Evolutionary conservation across 164 flowering plant species (phyloP).

Genomic region (Euptelea pleiosperma): DNA sequence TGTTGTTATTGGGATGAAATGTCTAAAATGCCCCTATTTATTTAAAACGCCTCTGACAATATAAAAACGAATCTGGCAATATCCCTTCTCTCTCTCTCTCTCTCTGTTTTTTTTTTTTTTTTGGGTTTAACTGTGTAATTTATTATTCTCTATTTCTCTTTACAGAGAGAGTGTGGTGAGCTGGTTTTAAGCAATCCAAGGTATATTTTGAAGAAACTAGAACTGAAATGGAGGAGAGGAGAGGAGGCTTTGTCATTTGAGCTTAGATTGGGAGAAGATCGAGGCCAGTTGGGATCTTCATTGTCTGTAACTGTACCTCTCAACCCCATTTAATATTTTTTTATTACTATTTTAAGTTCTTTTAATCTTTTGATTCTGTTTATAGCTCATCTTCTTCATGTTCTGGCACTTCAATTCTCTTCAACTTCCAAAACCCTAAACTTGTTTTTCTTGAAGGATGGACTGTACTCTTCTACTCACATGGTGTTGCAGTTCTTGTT

Average conservation of each 20-base stretch:
- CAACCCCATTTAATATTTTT: background rate
- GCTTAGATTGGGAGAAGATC: constrained; percentile 6
- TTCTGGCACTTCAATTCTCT: constrained; percentile 3
- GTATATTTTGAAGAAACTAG: background rate
- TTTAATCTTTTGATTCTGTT: background rate
- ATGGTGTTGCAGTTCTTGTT: background rate
- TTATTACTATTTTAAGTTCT: too few relatives aligned
- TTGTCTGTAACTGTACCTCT: constrained; percentile 12
- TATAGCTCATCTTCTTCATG: too few relatives aligned
- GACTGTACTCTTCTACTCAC: background rate
- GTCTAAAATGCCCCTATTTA: too few relatives aligned
- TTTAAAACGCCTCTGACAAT: too few relatives aligned
- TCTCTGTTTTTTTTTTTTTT: background rate
- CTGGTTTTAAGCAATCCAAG: background rate
- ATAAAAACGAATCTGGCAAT: too few relatives aligned
- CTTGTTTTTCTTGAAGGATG: constrained; percentile 1
- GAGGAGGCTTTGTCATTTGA: background rate
- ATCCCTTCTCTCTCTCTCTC: too few relatives aligned
- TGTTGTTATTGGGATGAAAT: too few relatives aligned
- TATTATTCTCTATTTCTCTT: too few relatives aligned
- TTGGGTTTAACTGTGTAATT: too few relatives aligned
- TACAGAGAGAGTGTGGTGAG: too few relatives aligned
- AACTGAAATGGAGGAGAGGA: constrained; percentile 4
- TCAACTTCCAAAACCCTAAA: constrained; percentile 7
- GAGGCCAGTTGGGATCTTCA: constrained; percentile 17